phyloP scores from a whole-genome alignment of 2,329 filamentous ascomycete species.

The Reticulascus tulasneorum region DNA sequence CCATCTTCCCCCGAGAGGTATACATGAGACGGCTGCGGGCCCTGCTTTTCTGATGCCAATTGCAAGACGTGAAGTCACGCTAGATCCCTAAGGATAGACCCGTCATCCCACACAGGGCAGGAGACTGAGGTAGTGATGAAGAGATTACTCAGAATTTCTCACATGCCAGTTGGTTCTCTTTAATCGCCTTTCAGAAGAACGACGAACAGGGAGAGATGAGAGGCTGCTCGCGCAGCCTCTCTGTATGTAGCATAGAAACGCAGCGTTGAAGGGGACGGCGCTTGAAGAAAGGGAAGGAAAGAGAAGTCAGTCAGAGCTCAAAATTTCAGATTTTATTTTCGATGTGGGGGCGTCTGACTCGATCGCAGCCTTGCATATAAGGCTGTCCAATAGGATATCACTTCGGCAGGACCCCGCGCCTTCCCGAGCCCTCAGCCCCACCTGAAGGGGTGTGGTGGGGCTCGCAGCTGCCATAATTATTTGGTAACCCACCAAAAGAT shows the following conservation, averaged over 20 bases:
- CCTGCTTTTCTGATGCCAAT: conserved; percentile 92
- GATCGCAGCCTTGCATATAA: conserved; percentile 13
- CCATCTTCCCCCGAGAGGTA: conserved; percentile 17
- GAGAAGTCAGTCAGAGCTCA: not conserved
- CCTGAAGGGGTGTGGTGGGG: not conserved
- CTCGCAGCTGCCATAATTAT: not conserved
- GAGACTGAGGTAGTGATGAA: conserved; percentile 45
- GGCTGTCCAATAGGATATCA: conserved; percentile 10
- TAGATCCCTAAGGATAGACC: conserved; percentile 82
- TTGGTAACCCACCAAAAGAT: too few relatives aligned
- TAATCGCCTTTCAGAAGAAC: too few relatives aligned
- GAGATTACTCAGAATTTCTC: conserved; percentile 99
- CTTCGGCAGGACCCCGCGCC: not conserved
- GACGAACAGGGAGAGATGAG: conserved; percentile 20
- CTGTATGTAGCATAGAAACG: conserved; percentile 91
- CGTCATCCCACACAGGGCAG: conserved; percentile 38
- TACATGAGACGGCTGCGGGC: conserved; percentile 28
- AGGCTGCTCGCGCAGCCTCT: conserved; percentile 39
- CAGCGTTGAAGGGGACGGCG: conserved; percentile 86
- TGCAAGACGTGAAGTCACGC: conserved; percentile 79
- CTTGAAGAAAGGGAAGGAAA: conserved; percentile 44
- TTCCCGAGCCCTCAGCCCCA: too few relatives aligned
- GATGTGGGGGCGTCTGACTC: conserved; percentile 10
- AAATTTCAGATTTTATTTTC: conserved; percentile 5
- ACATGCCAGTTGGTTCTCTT: conserved; percentile 76